Base-by-base conservation (phyloP, 2,329 filamentous ascomycete species). In the Aureobasidium sp. region DNA sequence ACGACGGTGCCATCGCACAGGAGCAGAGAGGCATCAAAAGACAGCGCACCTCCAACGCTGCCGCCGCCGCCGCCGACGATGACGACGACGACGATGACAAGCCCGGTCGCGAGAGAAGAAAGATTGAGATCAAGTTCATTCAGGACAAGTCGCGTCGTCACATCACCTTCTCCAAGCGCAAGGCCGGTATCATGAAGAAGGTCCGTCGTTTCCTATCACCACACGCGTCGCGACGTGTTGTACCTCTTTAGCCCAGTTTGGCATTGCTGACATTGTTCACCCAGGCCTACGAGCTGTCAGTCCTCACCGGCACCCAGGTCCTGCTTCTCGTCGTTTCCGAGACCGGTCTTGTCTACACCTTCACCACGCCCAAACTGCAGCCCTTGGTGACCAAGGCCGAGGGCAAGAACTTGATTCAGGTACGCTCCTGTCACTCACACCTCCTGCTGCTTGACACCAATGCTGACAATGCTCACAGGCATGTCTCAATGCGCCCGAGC, bases 101-200 rank as follows among this genome's bases (percentile, higher is more conserved):
- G 83, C 89, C 89, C 59, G 90, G 90, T 68, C 90, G 93, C 73
- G 93, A 97, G 81, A 86, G 93, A 69, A 85, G 93, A 76, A 98
- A 98, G 86, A 98, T 98, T 66, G 93, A 98, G 75, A 98, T 98
- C 77, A 98, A 98, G 81, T 98, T 98, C 77, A 98, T 98, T 73
- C 91, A 90, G 74, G 93, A 98, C 76, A 98, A 98, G 79, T 97
- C 91, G 75, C 90, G 93, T 75, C 87, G 93, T 59, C 93, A 98
- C 78, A 98, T 97, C 70, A 97, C 93, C 66, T 97, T 98, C 73
- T 97, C 91, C 63, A 98, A 98, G 84, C 89, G 93, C 71, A 98
- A 98, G 79, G 93, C 93, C 54, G 93, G 93, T 64, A 97, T 98
- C 73, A 97, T 98, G 93, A 97, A 98, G 81, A 97, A 97, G 90